Conservation (phyloP, 2,329 filamentous ascomycete species). For the Colletotrichum tanaceti region DNA sequence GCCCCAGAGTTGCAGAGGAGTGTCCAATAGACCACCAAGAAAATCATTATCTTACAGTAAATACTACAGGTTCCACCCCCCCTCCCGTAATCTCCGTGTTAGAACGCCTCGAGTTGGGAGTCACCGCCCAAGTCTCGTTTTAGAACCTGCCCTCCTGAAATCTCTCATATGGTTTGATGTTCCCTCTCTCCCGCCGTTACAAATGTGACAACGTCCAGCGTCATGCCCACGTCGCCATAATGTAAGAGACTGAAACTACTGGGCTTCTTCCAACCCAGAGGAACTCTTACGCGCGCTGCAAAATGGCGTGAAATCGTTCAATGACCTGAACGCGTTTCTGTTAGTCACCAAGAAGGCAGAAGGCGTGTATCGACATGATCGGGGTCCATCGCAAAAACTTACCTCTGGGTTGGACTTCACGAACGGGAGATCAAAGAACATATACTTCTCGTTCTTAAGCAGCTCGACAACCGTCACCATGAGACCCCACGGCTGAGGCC, state of each 20-base stretch:
- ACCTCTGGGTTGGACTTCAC: conserved; percentile 92
- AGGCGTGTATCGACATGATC: not conserved
- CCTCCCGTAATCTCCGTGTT: conserved; percentile 5
- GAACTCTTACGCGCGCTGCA: conserved; percentile 23
- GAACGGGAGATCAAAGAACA: conserved; percentile 92
- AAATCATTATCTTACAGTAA: conserved; percentile 33
- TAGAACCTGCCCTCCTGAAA: not conserved
- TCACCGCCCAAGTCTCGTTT: conserved; percentile 10
- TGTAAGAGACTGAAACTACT: not conserved
- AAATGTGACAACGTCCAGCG: not conserved
- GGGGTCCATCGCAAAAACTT: conserved; percentile 45
- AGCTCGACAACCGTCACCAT: conserved; percentile 90
- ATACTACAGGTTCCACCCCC: conserved; percentile 15
- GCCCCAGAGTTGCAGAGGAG: not conserved
- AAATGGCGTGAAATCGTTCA: conserved; percentile 40
- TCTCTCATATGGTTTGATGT: not conserved
- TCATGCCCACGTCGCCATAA: not conserved
- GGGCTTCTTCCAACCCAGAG: not conserved
- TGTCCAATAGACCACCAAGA: conserved; percentile 17
- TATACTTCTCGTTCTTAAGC: conserved; percentile 89
- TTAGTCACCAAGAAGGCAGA: not conserved
- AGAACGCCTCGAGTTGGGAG: conserved; percentile 18
- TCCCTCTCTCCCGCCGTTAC: not conserved
- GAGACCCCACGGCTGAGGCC: conserved; percentile 95
- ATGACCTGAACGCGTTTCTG: conserved; percentile 23